Conservation (phyloP, 2,329 filamentous ascomycete species). For the Cladosporium sp. region DNA sequence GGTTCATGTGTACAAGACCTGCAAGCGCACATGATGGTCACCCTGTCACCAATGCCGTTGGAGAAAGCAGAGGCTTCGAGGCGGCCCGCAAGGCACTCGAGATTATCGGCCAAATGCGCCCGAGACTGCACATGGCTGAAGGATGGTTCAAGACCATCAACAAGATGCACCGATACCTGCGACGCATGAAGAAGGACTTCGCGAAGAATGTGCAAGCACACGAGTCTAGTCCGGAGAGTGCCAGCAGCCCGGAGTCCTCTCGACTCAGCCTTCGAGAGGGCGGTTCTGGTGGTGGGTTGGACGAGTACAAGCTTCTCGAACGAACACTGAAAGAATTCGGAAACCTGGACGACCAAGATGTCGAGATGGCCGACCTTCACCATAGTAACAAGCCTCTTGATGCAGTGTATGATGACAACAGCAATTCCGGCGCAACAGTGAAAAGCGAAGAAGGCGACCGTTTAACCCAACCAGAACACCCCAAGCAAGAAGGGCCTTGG, state of each 20-base stretch:
- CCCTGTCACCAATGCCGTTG: slow-evolving; percentile 9
- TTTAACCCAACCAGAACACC: slow-evolving; percentile 12
- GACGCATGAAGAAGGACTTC: slow-evolving; percentile 48
- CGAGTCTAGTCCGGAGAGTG: slow-evolving; percentile 27
- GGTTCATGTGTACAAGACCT: slow-evolving; percentile 43
- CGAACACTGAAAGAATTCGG: slow-evolving; percentile 33
- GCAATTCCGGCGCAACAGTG: slow-evolving; percentile 24
- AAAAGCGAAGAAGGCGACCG: slow-evolving; percentile 31
- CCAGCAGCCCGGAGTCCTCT: slow-evolving; percentile 29
- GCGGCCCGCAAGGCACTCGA: slow-evolving; percentile 47
- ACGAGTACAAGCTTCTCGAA: slow-evolving; percentile 49
- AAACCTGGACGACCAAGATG: slow-evolving; percentile 32
- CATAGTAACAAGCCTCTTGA: slow-evolving; percentile 20
- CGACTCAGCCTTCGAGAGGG: slow-evolving; percentile 40
- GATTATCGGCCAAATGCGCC: slow-evolving; percentile 49
- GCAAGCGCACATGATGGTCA: neutral
- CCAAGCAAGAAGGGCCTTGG: slow-evolving; percentile 32
- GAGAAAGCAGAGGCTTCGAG: slow-evolving; percentile 31
- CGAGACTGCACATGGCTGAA: slow-evolving; percentile 52
- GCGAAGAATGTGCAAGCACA: slow-evolving; percentile 29
- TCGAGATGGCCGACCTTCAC: slow-evolving; percentile 29
- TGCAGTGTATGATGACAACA: slow-evolving; percentile 25
- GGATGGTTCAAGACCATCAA: slow-evolving; percentile 52
- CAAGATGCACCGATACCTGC: slow-evolving; percentile 52
- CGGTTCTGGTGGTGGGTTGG: slow-evolving; percentile 48